Percentiles rank a stretch among this genome's conserved stretches.
phyloP scores from a whole-genome alignment of 2,329 filamentous ascomycete genomes.

The Bipolaris oryzae region DNA sequence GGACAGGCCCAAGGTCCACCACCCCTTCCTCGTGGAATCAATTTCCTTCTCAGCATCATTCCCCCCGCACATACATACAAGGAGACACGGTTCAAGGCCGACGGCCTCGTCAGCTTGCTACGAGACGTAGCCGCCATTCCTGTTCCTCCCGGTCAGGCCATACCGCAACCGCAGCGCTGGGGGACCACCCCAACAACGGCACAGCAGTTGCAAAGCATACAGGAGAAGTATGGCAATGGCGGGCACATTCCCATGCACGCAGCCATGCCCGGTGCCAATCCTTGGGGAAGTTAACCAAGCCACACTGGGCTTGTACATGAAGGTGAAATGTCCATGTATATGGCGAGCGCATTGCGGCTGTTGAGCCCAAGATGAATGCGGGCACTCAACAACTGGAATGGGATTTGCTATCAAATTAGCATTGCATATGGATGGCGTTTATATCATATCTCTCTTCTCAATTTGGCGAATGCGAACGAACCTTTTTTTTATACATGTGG shows the following conservation, averaged over 20 bases:
- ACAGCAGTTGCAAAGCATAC: slow-evolving; percentile 40
- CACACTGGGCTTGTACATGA: background rate
- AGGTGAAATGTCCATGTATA: background rate
- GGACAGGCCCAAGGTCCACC: slow-evolving; percentile 53
- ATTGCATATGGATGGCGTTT: slow-evolving; percentile 5
- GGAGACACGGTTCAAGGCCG: slow-evolving; percentile 70
- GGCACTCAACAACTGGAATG: background rate
- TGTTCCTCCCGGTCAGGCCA: slow-evolving; percentile 17
- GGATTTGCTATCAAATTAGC: background rate
- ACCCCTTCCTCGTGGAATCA: slow-evolving; percentile 71
- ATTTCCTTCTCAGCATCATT: slow-evolving; percentile 68
- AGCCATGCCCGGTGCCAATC: slow-evolving; percentile 10
- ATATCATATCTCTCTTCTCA: background rate
- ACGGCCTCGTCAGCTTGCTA: slow-evolving; percentile 75
- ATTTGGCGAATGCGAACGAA: background rate
- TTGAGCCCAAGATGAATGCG: background rate
- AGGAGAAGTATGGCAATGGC: slow-evolving; percentile 38
- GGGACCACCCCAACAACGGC: slow-evolving; percentile 34
- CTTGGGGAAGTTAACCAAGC: slow-evolving; percentile 9
- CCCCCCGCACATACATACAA: slow-evolving; percentile 76
- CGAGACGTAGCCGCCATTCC: slow-evolving; percentile 53
- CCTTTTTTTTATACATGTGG: background rate
- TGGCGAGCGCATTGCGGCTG: no score
- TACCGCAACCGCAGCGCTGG: slow-evolving; percentile 28
- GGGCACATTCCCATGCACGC: slow-evolving; percentile 12